These are phyloP conservation scores for Hypsizygus marmoreus DNA, from an alignment of 768 basidiomycete species.

Conservation along the genomic window DNA sequence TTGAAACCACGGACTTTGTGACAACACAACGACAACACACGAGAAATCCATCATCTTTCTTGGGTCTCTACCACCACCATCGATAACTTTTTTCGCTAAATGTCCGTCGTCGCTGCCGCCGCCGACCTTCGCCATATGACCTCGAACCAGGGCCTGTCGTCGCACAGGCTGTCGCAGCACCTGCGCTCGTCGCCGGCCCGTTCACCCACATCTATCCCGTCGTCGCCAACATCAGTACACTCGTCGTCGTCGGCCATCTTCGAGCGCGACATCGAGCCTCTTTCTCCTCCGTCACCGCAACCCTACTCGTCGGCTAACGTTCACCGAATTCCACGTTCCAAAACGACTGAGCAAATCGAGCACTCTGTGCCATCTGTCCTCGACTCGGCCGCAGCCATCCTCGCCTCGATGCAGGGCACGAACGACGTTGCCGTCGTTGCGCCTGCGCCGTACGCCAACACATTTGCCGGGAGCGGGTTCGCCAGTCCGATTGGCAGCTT, in stretches of 20 bases:
- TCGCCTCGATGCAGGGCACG: slow-evolving; percentile 44
- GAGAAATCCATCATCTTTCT: too few relatives aligned
- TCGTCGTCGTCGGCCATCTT: slow-evolving; percentile 91
- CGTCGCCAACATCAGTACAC: slow-evolving; percentile 76
- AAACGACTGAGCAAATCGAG: slow-evolving; percentile 73
- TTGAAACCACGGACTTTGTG: too few relatives aligned
- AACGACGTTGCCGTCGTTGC: slow-evolving; percentile 67
- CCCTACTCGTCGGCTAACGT: slow-evolving; percentile 52
- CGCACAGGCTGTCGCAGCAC: slow-evolving; percentile 48
- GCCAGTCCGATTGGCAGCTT: slow-evolving; percentile 72
- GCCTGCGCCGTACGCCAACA: slow-evolving; percentile 34
- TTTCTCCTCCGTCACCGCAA: slow-evolving; percentile 39
- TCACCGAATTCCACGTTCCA: slow-evolving; percentile 72
- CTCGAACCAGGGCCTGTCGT: slow-evolving; percentile 47
- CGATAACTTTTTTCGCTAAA: too few relatives aligned
- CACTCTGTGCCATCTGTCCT: slow-evolving; percentile 84
- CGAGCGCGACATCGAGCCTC: slow-evolving; percentile 86
- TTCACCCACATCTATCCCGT: slow-evolving; percentile 76
- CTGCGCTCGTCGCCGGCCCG: slow-evolving; percentile 41
- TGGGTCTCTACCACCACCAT: too few relatives aligned
- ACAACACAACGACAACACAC: too few relatives aligned
- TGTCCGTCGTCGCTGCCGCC: too few relatives aligned
- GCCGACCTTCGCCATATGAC: slow-evolving; percentile 58
- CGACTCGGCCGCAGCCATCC: slow-evolving; percentile 78
- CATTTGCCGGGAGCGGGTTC: slow-evolving; percentile 50